These are phyloP conservation scores for Termitomyces sp. DNA, from an alignment of 768 basidiomycete genomes.

Conservation along the genomic window DNA sequence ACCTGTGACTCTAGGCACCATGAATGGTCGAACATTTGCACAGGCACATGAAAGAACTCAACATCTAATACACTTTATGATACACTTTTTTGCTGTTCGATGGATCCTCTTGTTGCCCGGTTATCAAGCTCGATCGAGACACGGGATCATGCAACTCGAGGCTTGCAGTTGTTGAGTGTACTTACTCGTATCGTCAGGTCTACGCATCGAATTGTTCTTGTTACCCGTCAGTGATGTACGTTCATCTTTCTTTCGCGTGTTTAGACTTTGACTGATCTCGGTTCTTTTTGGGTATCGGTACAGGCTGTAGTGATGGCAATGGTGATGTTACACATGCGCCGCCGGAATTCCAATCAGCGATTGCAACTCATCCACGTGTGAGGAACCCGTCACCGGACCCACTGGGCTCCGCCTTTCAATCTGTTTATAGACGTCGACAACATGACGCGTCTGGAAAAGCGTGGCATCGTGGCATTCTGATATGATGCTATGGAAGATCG, in stretches of 20 bases:
- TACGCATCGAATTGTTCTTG: too few relatives aligned
- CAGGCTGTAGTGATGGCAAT: slow-evolving; percentile 2
- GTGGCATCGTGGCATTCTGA: slow-evolving; percentile 1
- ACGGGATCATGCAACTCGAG: background rate
- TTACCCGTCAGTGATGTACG: background rate
- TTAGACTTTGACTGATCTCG: background rate
- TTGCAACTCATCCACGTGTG: slow-evolving; percentile 2
- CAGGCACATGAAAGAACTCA: slow-evolving; percentile 13
- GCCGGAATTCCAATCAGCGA: slow-evolving; percentile 11
- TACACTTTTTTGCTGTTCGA: slow-evolving; percentile 4
- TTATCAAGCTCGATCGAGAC: background rate
- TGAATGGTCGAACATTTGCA: background rate
- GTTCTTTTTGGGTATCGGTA: background rate
- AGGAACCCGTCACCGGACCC: slow-evolving; percentile 3
- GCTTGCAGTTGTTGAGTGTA: background rate
- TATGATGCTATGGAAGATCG: background rate
- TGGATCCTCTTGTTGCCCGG: background rate
- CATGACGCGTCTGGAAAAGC: background rate
- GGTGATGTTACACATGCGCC: slow-evolving; percentile 1
- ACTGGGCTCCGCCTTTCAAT: background rate
- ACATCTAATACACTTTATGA: slow-evolving; percentile 10
- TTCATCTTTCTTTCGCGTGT: background rate
- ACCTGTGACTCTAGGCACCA: slow-evolving; percentile 5
- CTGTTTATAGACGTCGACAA: background rate
- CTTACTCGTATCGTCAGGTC: background rate